These are phyloP conservation scores for Boletellus ananiceps DNA, from an alignment of 768 basidiomycete genomes.

Conservation along the genomic window DNA sequence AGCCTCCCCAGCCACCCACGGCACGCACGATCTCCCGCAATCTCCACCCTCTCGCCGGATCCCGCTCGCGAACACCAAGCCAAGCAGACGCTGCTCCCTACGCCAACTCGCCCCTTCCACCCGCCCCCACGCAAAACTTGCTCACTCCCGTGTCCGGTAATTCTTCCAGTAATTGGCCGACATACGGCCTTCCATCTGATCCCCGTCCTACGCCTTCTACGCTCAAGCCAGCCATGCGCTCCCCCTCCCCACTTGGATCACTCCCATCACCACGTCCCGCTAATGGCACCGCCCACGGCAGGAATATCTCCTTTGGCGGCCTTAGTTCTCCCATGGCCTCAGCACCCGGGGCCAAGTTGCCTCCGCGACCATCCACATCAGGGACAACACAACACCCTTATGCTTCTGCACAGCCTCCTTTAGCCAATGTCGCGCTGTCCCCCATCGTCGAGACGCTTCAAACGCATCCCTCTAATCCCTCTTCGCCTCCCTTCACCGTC, in stretches of 20 bases:
- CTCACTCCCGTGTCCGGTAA: conserved; percentile 36
- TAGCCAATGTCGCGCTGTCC: conserved; percentile 48
- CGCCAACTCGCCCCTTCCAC: conserved; percentile 39
- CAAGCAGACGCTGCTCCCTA: conserved; percentile 50
- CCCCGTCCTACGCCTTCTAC: conserved; percentile 52
- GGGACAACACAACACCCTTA: conserved; percentile 53
- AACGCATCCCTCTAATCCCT: conserved; percentile 30
- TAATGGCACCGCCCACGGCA: conserved; percentile 43
- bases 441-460: conserved; percentile 69
- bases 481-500: conserved; percentile 53
- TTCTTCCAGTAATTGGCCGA: conserved; percentile 38
- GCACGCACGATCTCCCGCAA: conserved; percentile 30
- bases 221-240: conserved; percentile 38
- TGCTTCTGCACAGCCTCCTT: conserved; percentile 46
- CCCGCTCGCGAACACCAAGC: conserved; percentile 48
- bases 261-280: conserved; percentile 36
- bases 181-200: conserved; percentile 56
- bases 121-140: conserved; percentile 33
- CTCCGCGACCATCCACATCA: conserved; percentile 41
- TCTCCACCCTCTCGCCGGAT: conserved; percentile 34
- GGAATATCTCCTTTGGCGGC: conserved; percentile 49
- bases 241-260: conserved; percentile 25
- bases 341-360: conserved; percentile 38
- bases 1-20: conserved; percentile 50
- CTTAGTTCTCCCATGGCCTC: conserved; percentile 37